Evolutionary conservation across 345 rosid species (phyloP), one percentile per base, ranked within the genome.

Genomic region (Punica granatum): DNA sequence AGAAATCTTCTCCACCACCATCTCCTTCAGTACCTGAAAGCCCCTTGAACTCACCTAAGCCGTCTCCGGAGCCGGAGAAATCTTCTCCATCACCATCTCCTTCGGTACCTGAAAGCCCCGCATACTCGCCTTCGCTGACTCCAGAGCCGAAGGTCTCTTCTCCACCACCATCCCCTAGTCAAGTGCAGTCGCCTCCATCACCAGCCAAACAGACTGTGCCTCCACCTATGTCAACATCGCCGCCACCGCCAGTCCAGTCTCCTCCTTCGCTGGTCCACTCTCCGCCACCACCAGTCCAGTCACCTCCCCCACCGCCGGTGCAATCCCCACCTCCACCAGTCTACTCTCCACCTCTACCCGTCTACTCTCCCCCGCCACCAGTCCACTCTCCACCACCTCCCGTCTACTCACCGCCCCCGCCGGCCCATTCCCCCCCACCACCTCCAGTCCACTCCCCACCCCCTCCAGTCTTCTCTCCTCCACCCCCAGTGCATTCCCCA

Each of bases 241-340:
- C 80, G 21, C 70, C 79, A 16, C 63, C 69, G 1, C 66, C 75
- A 4, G 64, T 60, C 0, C 41, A 30, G 6, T 75, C 80, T 0
- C 70, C 77, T 1, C 81, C 85, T 0, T 77, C 78, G 35, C 85
- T 78, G 4, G 68, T 66, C 18, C 60, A 70, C 5, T 72, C 83
- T 0, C 75, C 72, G 3, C 72, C 72, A 1, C 66, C 66, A 21
- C 74, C 70, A 16, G 35, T 64, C 15, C 54, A 69, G 7, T 62
- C 71, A 36, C 71, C 56, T 2, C 75, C 70, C 9, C 75, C 72
- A 62, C 60, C 72, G 8, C 72, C 72, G 0, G 67, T 62, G 7
- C 30, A 13, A 61, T 69, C 72, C 0, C 67, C 60, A 2, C 67
- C 66, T 39, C 69, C 69, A 9, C 60, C 49, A n/a, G 66, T 63